phyloP scores from a whole-genome alignment of 1,139 yeast genomes.

The Eremothecium gossypii region DNA sequence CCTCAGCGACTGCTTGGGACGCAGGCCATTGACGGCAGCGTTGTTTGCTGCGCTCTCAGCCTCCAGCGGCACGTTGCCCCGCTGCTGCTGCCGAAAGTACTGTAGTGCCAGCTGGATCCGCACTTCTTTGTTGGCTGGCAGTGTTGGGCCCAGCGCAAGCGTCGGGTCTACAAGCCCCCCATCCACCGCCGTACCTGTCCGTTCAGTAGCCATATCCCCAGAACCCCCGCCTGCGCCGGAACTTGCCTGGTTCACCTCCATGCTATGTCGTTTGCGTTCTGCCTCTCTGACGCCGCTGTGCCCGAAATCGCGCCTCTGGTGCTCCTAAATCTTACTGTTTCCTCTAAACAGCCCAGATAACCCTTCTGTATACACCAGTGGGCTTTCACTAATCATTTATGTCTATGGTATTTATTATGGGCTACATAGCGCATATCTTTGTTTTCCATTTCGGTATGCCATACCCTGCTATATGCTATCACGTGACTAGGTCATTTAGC shows the following conservation, averaged over 20 bases:
- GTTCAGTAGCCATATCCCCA: background rate
- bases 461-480: background rate
- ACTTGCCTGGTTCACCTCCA: slow-evolving; percentile 1
- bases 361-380: no score
- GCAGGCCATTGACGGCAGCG: slow-evolving; percentile 8
- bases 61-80: background rate
- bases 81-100: slow-evolving; percentile 9
- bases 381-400: background rate
- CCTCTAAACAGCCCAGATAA: no score
- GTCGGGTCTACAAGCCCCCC: slow-evolving; percentile 1
- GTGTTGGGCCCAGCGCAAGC: background rate
- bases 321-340: no score
- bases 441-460: background rate
- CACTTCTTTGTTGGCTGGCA: slow-evolving; percentile 18
- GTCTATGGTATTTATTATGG: slow-evolving; percentile 1
- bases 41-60: slow-evolving; percentile 10
- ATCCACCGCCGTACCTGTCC: background rate
- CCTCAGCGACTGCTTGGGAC: slow-evolving; percentile 18
- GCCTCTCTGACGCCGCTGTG: background rate
- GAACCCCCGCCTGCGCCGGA: background rate
- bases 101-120: slow-evolving; percentile 20
- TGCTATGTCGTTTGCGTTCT: background rate
- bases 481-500: no score
- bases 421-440: background rate
- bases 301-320: no score